Percentiles rank a stretch among this genome's conserved stretches.
phyloP scores from a whole-genome alignment of 2,329 filamentous ascomycete species.

The Ophiostoma tasmaniense region DNA sequence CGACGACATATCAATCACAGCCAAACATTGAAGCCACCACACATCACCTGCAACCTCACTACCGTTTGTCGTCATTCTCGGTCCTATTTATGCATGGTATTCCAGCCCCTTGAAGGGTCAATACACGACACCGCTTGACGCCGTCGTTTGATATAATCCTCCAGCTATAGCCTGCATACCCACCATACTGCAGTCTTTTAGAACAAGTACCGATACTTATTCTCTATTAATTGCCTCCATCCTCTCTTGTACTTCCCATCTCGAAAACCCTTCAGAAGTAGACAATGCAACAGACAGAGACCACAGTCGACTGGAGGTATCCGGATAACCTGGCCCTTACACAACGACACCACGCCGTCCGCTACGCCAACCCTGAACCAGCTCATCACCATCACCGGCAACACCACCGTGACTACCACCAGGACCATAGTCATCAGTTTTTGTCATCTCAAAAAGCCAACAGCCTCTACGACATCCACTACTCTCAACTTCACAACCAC shows the following conservation, averaged over 20 bases:
- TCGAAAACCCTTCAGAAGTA: not conserved
- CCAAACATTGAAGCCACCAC: not conserved
- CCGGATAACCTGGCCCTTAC: slow-evolving; percentile 9
- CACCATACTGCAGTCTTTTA: not conserved
- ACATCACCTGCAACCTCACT: not conserved
- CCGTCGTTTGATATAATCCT: not conserved
- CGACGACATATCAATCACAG: not conserved
- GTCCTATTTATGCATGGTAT: not conserved
- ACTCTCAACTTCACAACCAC: not conserved
- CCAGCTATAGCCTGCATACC: not conserved
- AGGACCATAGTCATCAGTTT: not conserved
- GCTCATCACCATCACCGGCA: not conserved
- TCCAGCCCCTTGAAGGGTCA: not conserved
- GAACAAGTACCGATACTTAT: not conserved
- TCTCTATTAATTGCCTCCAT: not conserved
- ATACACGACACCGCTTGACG: not conserved
- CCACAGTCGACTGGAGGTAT: slow-evolving; percentile 14
- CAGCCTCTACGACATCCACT: not conserved
- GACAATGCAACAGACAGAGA: slow-evolving; percentile 16
- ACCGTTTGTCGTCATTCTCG: not conserved
- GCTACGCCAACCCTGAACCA: not conserved
- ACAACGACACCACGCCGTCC: not conserved
- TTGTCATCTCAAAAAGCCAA: not conserved
- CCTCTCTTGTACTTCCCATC: not conserved
- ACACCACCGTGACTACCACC: not conserved